Conservation (phyloP, 768 basidiomycete species). For the Tulasnella sp. region DNA sequence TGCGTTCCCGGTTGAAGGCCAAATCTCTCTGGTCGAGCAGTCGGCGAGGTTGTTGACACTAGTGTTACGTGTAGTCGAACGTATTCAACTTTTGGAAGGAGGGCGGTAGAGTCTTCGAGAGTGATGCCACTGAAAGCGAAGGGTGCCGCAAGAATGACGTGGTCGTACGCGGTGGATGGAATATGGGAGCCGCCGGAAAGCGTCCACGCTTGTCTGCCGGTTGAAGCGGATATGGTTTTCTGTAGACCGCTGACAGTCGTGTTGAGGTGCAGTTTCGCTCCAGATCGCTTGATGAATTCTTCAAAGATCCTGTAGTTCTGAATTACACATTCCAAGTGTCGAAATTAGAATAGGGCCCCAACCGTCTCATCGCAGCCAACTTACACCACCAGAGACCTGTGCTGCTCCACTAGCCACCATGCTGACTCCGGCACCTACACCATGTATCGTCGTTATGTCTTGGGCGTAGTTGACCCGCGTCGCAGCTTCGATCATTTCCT, state of each 20-base stretch:
- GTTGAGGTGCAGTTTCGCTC: slow-evolving; percentile 65
- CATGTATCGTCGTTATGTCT: slow-evolving; percentile 71
- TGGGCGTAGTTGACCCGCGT: slow-evolving; percentile 84
- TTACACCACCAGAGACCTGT: slow-evolving; percentile 60
- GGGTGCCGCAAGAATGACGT: slow-evolving; percentile 83
- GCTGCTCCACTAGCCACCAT: slow-evolving; percentile 68
- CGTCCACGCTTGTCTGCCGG: background rate
- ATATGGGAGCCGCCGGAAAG: background rate
- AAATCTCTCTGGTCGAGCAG: slow-evolving; percentile 66
- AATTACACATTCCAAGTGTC: background rate
- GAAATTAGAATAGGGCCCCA: background rate
- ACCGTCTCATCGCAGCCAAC: background rate
- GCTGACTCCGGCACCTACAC: slow-evolving; percentile 64
- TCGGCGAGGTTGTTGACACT: slow-evolving; percentile 68
- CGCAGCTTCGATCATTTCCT: slow-evolving; percentile 74
- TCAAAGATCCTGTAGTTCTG: slow-evolving; percentile 57
- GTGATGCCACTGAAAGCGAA: slow-evolving; percentile 64
- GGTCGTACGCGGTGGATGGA: slow-evolving; percentile 48
- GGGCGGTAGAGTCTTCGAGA: slow-evolving; percentile 35
- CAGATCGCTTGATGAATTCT: slow-evolving; percentile 65
- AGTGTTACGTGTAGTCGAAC: slow-evolving; percentile 85
- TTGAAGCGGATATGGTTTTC: background rate
- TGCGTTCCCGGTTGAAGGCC: slow-evolving; percentile 45
- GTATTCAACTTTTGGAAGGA: slow-evolving; percentile 54
- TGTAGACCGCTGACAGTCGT: slow-evolving; percentile 46